Evolutionary conservation across 1,284 basidiomycete species (phyloP), one percentile per base, ranked within the genome.

Genomic region (Ceratobasidium sp.): DNA sequence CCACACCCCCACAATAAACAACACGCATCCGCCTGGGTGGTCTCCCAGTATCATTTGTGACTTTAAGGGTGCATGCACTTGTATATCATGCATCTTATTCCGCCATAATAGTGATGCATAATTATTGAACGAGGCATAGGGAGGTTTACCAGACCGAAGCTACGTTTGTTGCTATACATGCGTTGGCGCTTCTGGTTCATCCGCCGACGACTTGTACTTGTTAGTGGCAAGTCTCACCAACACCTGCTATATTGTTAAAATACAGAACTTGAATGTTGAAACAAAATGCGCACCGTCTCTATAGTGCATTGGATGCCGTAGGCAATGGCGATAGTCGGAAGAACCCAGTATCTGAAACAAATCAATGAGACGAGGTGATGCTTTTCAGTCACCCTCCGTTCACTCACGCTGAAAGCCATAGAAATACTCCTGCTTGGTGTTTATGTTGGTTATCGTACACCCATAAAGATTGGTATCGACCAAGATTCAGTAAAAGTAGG

Each of bases 321-420:
- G 13, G 63, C 63, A 15, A 66, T 53, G 3, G 72, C 61, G 28
- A 76, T 64, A 15, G 72, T 76, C 3, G 72, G 72, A 18, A 76
- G 40, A 6, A 76, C 51, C 60, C 72, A 76, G 49, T 64, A 76
- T n/a, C 72, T 76, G n/a, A 2, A 39, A 28, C 13, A 4, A 15
- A 23, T 33, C 15, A 23, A 2, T 55, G 3, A 46, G n/a, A n/a
- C n/a, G n/a, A n/a, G n/a, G n/a, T n/a, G n/a, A n/a, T n/a, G n/a
- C n/a, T n/a, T 53, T 9, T 4, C 2, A 2, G 4, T 13, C 13
- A 28, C 26, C 18, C 13, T 4, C 18, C 4, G 26, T 26, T 5
- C 10, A 51, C 72, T 51, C 39, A 66, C 72, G 72, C 60, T 55
- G 44, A 28, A 4, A 76, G 33, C 72, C 72, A 76, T 3, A 33